phyloP scores from a whole-genome alignment of 2,329 filamentous ascomycete species.

The Phaeosphaeria sp. region DNA sequence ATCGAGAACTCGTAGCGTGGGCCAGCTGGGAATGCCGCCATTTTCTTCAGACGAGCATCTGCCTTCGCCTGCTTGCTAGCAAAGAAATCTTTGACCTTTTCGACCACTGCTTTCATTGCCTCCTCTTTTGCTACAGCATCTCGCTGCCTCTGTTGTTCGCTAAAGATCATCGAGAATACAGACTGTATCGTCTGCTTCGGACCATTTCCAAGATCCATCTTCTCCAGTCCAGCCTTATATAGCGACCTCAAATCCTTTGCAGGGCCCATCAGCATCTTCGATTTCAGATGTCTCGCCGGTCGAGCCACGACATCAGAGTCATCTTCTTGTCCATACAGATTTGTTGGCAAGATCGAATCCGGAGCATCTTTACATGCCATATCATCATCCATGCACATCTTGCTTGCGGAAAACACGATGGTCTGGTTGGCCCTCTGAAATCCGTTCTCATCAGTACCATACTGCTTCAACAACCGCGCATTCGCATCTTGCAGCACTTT shows the following conservation, averaged over 20 bases:
- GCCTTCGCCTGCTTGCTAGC: constrained; percentile 44
- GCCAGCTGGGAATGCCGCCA: constrained; percentile 35
- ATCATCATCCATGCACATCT: constrained; percentile 59
- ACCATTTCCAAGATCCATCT: constrained; percentile 42
- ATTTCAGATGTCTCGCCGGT: constrained; percentile 55
- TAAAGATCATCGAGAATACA: constrained; percentile 60
- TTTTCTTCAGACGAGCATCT: constrained; percentile 5
- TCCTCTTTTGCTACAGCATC: constrained; percentile 42
- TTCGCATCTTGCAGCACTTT: constrained; percentile 62
- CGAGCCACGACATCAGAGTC: constrained; percentile 36
- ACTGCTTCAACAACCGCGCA: constrained; percentile 57
- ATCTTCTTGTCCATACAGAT: constrained; percentile 57
- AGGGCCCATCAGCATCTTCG: constrained; percentile 59
- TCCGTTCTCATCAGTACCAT: constrained; percentile 47
- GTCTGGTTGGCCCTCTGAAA: constrained; percentile 55
- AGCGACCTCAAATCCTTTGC: constrained; percentile 57
- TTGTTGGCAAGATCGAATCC: constrained; percentile 56
- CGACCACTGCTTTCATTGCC: constrained; percentile 6
- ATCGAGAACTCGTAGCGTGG: constrained; percentile 59
- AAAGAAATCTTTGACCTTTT: constrained; percentile 24
- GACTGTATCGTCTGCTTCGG: constrained; percentile 49
- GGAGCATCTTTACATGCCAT: constrained; percentile 62
- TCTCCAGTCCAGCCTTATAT: constrained; percentile 52
- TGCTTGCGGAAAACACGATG: constrained; percentile 64
- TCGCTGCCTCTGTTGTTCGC: constrained; percentile 61